These are phyloP conservation scores for Aureobasidium sp. DNA, from an alignment of 2,329 filamentous ascomycete genomes.

Conservation along the genomic window DNA sequence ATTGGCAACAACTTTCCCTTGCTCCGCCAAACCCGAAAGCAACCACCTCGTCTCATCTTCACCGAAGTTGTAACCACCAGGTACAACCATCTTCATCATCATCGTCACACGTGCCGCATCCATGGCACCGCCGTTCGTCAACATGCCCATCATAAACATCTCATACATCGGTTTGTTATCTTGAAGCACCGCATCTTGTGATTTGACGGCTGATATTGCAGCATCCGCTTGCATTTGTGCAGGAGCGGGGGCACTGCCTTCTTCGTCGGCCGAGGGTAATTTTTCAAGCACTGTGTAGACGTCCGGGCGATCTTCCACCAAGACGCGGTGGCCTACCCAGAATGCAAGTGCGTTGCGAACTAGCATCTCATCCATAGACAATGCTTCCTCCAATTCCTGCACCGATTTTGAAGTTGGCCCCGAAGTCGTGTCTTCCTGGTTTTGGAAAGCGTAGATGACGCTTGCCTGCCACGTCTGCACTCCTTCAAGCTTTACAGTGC, in stretches of 20 bases:
- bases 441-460: conserved; percentile 76
- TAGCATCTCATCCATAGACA: conserved; percentile 69
- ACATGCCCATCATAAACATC: conserved; percentile 89
- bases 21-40: conserved; percentile 67
- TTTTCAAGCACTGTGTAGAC: conserved; percentile 64
- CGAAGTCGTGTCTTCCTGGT: conserved; percentile 15
- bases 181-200: conserved; percentile 53
- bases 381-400: conserved; percentile 42
- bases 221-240: conserved; percentile 35
- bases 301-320: conserved; percentile 48
- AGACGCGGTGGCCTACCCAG: conserved; percentile 63
- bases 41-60: conserved; percentile 83
- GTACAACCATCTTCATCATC: conserved; percentile 91
- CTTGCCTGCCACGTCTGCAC: conserved; percentile 80
- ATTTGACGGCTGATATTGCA: conserved; percentile 43
- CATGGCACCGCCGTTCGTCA: conserved; percentile 87
- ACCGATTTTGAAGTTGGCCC: conserved; percentile 31
- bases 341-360: conserved; percentile 61
- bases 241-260: conserved; percentile 26
- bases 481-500: conserved; percentile 61
- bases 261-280: conserved; percentile 35
- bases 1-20: conserved; percentile 52
- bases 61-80: conserved; percentile 81
- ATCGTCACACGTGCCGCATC: conserved; percentile 73
- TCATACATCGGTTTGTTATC: conserved; percentile 72